Evolutionary conservation across 2,329 filamentous ascomycete species (phyloP), one percentile per base, ranked within the genome.

Genomic region (Exophiala alcalophila): DNA sequence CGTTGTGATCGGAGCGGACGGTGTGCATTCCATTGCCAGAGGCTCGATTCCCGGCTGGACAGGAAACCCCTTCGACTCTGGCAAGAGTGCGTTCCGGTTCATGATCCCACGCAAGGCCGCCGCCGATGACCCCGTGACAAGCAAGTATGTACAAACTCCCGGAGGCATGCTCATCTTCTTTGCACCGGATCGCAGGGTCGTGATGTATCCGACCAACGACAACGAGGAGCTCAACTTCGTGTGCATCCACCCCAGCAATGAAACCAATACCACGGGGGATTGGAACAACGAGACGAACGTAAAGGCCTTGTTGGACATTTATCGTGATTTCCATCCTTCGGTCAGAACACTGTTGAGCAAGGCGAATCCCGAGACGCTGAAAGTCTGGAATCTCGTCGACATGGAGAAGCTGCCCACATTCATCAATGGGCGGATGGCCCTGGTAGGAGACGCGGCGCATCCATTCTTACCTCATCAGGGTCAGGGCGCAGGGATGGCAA

Each of bases 371-470:
- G 56, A 64, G 0, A 65, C 64, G 1, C 55, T 81, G 14, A 78
- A 74, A 40, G 63, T 78, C 1, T 83, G 78, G 78, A 72, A 70
- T 15, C 60, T 83, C 1, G 58, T 81, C 3, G 82, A 86, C 50
- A 82, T 83, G 76, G 2, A 3, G 8, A 15, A 2, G 4, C 16
- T 49, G 5, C 62, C 0, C 5, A 35, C 29, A 5, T 86, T 77
- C 73, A 40, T 68, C 0, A 68, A 73, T 2, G 74, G 62, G 0
- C 70, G 66, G 4, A 57, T 84, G 12, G 78, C 71, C 1, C 59
- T 84, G 0, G 60, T 86, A 0, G 82, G 83, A 0, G 82, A 86
- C 57, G 80, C 82, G 0, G 82, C 80, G 0, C 82, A 86, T 57
- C 80, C 82, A 0, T 84, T 85, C 54, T 64, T 80, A 0, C 82